Conservation (phyloP, 768 basidiomycete species). For the Naganishia kalamii region DNA sequence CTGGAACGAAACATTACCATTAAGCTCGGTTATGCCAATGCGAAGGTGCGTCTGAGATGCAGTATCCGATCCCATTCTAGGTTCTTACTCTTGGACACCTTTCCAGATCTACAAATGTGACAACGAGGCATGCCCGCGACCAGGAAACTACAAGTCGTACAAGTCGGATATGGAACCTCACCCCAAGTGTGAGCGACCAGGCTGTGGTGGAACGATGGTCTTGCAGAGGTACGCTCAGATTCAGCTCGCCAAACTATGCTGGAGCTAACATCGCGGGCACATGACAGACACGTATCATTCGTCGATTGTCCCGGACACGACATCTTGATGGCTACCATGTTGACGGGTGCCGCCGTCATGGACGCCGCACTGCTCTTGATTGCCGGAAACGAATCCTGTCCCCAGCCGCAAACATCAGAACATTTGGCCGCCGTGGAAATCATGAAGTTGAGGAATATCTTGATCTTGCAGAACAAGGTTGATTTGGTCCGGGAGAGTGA, state of each 20-base stretch:
- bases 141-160: constrained; percentile 89
- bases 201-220: constrained; percentile 83
- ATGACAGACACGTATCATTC: constrained; percentile 77
- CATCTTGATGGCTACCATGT: constrained; percentile 99
- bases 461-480: constrained; percentile 98
- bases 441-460: constrained; percentile 96
- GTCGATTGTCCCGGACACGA: constrained; percentile 94
- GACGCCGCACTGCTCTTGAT: constrained; percentile 92
- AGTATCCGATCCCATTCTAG: not conserved
- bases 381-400: constrained; percentile 97
- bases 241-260: not conserved
- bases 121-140: constrained; percentile 84
- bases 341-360: constrained; percentile 99
- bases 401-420: constrained; percentile 97
- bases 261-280: not conserved
- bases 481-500: constrained; percentile 93
- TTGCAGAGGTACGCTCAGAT: constrained; percentile 58
- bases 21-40: constrained; percentile 98
- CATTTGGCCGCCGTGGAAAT: constrained; percentile 98
- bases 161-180: constrained; percentile 87
- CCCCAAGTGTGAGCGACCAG: constrained; percentile 86
- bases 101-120: constrained; percentile 93
- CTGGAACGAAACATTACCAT: constrained; percentile 98
- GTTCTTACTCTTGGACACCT: not conserved
- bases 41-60: constrained; percentile 63